Base-by-base conservation (phyloP, 148 eudicot genomes). In the Silene conica region DNA sequence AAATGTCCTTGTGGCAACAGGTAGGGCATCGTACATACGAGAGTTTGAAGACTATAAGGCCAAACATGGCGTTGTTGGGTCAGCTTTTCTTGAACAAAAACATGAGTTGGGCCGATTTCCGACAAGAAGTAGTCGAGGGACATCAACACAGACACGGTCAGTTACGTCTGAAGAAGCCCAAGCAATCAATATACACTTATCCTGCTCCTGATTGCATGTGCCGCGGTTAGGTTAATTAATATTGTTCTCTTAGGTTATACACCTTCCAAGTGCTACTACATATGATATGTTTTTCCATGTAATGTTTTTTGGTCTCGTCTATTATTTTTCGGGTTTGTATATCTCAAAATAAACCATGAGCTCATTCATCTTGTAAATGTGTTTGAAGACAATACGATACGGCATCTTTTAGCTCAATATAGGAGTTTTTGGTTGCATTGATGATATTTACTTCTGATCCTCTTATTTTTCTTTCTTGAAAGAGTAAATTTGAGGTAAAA, bases 131-230 rank as follows among this genome's bases (percentile, higher is more conserved):
- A 18, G 79, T 85, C 12, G 92, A 89, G 80, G 99, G 99, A 45
- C 99, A 95, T 84, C 82, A 72, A 75, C 84, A 79, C 73, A 84
- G 99, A 82, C 92, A 86, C 76, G 97, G 99, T 16, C 88, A 90
- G 76, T 81, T 89, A 75, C 88, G 93, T 46, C 55, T 90, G 63
- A 86, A 93, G 62, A 90, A 89, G 56, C 81, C 82, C 1, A 81
- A 82, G 69, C 97, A 95, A 79, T 95, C 97, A 1, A 84, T 95
- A 20, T 95, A 92, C 70, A 92, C 99, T 23, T 95, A 95, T 43
- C 99, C 99, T 66, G 97, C 93, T 71, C 97, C 99, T 34, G 97
- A 95, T 84, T 95, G 99, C 70, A 87, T 95, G 97, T 95, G 99
- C 77, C 89, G 76, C 70, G 89, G 82, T 73, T 91, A 70, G 80